Evolutionary conservation across 352 stramenopile genomes (phyloP), one percentile per base, ranked within the genome.

Genomic region (Phytophthora sp.): DNA sequence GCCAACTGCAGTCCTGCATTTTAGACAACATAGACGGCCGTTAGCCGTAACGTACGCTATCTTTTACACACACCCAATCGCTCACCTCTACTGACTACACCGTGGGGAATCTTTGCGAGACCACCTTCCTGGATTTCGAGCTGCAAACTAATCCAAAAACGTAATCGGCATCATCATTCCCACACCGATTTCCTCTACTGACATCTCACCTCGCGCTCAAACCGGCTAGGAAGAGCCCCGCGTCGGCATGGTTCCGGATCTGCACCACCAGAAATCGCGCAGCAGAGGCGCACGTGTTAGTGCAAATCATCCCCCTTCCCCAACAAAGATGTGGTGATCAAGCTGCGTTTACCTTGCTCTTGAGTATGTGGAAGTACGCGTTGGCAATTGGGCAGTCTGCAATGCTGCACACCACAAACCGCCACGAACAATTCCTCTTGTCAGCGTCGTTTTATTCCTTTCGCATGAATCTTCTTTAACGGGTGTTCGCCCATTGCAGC

Each of bases 281-380:
- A 71, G 15, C 46, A 54, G 42, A 64, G 20, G 1, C 30, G 27
- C 20, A 54, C 9, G 27, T 36, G 29, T 56, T 18, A 57, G 27
- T 38, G 11, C 20, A 67, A 50, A 62, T 65, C 45, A 51, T 21
- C n/a, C 3, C n/a, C n/a, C n/a, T n/a, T 38, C 41, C 46, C 15
- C 12, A 33, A 4, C 24, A 47, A 16, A 35, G 47, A 11, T 5
- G 7, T 27, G 23, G 20, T 27, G 21, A 29, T 18, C 31, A 50
- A 63, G 7, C 24, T 44, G 21, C 4, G 24, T 9, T 16, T 35
- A 84, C 67, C 63, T 81, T 79, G 68, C 71, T 86, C 53, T 80
- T 75, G 6, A 90, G 69, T 11, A 90, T 82, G 38, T 89, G 82
- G 6, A 81, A 58, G 53, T 82, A 84, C n/a, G 78, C 69, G 41